Evolutionary conservation across 2,329 filamentous ascomycete species (phyloP).

Genomic region (Verticillium alfalfae): DNA sequence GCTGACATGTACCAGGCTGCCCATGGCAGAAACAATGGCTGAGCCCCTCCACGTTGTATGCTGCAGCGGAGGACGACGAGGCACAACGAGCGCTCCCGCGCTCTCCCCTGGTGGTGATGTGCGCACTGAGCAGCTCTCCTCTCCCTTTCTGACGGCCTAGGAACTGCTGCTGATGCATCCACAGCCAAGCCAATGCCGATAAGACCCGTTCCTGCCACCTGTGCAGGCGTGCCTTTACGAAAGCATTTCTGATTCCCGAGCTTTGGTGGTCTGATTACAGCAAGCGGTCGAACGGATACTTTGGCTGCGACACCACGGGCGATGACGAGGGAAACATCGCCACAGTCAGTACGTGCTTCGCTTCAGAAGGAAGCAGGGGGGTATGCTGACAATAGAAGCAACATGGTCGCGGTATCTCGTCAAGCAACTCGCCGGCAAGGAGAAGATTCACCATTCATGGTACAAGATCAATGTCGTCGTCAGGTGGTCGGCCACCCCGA

Average conservation of each 20-base stretch:
- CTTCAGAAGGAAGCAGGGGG: too few relatives aligned
- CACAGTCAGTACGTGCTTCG: constrained; percentile 13
- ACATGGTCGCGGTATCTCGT: constrained; percentile 25
- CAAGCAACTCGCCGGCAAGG: constrained; percentile 15
- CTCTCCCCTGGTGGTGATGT: not conserved
- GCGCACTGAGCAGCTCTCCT: not conserved
- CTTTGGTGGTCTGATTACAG: constrained; percentile 28
- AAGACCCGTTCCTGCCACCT: not conserved
- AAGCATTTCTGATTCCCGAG: constrained; percentile 20
- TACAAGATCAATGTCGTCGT: constrained; percentile 26
- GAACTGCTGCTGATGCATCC: not conserved
- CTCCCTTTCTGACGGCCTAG: not conserved
- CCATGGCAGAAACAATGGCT: not conserved
- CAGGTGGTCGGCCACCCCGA: constrained; percentile 13
- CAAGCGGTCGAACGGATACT: constrained; percentile 30
- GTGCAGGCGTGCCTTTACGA: constrained; percentile 11
- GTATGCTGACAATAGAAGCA: constrained; percentile 12
- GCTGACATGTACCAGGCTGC: not conserved
- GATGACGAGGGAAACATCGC: constrained; percentile 5
- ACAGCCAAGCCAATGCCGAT: not conserved
- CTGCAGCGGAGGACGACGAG: not conserved
- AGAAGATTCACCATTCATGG: constrained; percentile 21
- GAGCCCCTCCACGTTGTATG: not conserved
- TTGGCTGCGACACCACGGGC: constrained; percentile 22
- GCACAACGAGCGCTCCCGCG: not conserved